Percentiles rank a stretch among this genome's conserved stretches.
Conservation (phyloP, 352 stramenopile species). For the Elongisporangium prolatum region DNA sequence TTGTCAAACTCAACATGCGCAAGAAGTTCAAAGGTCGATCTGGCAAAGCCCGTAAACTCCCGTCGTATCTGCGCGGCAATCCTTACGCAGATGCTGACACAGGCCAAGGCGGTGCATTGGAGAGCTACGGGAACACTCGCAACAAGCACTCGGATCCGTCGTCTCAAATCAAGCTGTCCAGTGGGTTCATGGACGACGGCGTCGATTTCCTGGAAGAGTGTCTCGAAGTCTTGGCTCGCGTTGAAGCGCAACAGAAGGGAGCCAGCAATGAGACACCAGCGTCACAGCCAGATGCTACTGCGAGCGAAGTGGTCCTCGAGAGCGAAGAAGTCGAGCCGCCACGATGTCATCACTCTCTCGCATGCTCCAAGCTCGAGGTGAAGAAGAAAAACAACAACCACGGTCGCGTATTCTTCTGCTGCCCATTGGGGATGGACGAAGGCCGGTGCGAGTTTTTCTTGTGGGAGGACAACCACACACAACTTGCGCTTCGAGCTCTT, state of each 20-base stretch:
- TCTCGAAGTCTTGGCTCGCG: conserved; percentile 45
- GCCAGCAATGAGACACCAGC: conserved; percentile 1
- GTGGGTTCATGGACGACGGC: conserved; percentile 39
- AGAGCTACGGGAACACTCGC: conserved; percentile 6
- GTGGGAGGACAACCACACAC: conserved; percentile 75
- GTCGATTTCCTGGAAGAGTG: conserved; percentile 82
- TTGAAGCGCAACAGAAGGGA: conserved; percentile 16
- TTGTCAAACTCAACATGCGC: conserved; percentile 76
- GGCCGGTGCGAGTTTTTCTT: conserved; percentile 81
- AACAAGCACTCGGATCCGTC: conserved; percentile 11
- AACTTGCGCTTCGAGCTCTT: conserved; percentile 54
- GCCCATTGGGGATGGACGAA: conserved; percentile 65
- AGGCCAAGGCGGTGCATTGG: conserved; percentile 6
- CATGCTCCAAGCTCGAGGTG: conserved; percentile 54
- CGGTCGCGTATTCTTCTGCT: conserved; percentile 66
- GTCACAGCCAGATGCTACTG: background rate
- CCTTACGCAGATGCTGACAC: conserved; percentile 17
- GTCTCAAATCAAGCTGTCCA: conserved; percentile 18
- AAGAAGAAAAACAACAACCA: conserved; percentile 88
- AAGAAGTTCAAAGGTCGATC: conserved; percentile 68
- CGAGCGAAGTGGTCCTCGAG: background rate
- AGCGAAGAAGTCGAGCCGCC: conserved; percentile 25
- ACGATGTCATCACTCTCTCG: conserved; percentile 62
- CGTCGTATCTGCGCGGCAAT: conserved; percentile 48
- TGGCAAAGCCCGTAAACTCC: conserved; percentile 59